Evolutionary conservation across 2,329 filamentous ascomycete genomes (phyloP).

Genomic region (Paracorniculantispora psalliotae): DNA sequence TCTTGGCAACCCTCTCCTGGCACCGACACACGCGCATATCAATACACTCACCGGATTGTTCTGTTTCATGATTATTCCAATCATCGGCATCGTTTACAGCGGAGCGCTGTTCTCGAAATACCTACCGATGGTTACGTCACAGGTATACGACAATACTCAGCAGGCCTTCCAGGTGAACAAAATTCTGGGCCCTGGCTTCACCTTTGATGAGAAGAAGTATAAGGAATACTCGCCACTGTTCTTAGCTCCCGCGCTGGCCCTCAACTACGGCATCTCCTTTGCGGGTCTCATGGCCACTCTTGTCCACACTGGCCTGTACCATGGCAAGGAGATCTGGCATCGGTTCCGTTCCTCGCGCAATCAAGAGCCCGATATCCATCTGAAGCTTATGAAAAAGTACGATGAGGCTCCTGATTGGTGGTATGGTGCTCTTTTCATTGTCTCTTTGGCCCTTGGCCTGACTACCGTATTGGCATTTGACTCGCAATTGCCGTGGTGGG

Average conservation of each 20-base stretch:
- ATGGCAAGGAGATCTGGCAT: conserved; percentile 40
- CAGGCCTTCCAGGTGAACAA: conserved; percentile 43
- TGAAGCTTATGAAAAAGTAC: conserved; percentile 30
- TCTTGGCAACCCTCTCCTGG: conserved; percentile 35
- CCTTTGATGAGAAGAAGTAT: conserved; percentile 46
- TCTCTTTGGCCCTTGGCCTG: conserved; percentile 30
- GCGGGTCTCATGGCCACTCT: conserved; percentile 40
- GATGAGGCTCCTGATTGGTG: conserved; percentile 36
- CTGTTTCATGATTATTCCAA: conserved; percentile 36
- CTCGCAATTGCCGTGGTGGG: conserved; percentile 26
- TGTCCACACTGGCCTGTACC: conserved; percentile 32
- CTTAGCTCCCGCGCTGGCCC: conserved; percentile 40
- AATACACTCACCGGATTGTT: conserved; percentile 42
- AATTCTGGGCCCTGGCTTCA: conserved; percentile 43
- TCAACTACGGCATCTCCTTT: conserved; percentile 40
- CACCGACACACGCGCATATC: conserved; percentile 38
- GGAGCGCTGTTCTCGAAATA: conserved; percentile 45
- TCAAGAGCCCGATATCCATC: conserved; percentile 33
- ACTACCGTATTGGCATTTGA: conserved; percentile 22
- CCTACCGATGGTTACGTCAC: conserved; percentile 48
- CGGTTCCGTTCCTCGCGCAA: conserved; percentile 41
- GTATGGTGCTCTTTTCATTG: conserved; percentile 29
- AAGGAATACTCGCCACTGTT: conserved; percentile 50
- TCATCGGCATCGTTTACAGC: conserved; percentile 43
- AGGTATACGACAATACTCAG: conserved; percentile 54